Conservation (phyloP, 1,284 basidiomycete species). For the Papiliotrema laurentii region DNA sequence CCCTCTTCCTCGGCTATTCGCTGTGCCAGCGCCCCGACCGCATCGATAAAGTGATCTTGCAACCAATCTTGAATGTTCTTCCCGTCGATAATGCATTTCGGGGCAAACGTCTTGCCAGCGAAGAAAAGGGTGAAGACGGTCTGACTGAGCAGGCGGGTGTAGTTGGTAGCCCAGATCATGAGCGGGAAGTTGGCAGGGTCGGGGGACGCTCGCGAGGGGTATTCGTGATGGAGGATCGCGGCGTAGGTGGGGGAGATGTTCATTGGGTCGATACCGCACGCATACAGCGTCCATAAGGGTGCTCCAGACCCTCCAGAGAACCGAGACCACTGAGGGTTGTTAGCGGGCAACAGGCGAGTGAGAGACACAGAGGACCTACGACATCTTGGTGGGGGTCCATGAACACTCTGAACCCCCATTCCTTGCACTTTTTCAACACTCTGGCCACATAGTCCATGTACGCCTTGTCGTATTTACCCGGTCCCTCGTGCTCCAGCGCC, state of each 20-base stretch:
- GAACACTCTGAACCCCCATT: constrained; percentile 89
- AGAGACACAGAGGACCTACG: constrained; percentile 55
- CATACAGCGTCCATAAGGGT: constrained; percentile 88
- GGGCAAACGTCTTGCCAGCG: constrained; percentile 82
- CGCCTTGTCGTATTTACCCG: constrained; percentile 86
- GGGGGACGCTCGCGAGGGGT: constrained; percentile 57
- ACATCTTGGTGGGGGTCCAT: constrained; percentile 97
- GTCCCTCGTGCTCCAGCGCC: constrained; percentile 84
- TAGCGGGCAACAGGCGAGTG: neutral
- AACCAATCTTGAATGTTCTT: constrained; percentile 93
- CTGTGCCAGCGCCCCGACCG: constrained; percentile 70
- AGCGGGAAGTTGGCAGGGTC: constrained; percentile 72
- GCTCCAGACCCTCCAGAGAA: constrained; percentile 96
- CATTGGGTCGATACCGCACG: constrained; percentile 84
- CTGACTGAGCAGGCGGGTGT: constrained; percentile 78
- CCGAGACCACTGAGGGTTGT: constrained; percentile 76
- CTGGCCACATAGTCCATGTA: constrained; percentile 89
- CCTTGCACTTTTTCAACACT: constrained; percentile 83
- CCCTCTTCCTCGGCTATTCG: constrained; percentile 64
- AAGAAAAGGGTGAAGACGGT: constrained; percentile 95
- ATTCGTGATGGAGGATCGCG: constrained; percentile 85
- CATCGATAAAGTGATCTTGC: constrained; percentile 76
- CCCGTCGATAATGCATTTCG: constrained; percentile 85
- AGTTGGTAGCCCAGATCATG: constrained; percentile 98
- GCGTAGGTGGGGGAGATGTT: constrained; percentile 79